Conservation (phyloP, 352 stramenopile genomes). For the Globisporangium okanoganense region DNA sequence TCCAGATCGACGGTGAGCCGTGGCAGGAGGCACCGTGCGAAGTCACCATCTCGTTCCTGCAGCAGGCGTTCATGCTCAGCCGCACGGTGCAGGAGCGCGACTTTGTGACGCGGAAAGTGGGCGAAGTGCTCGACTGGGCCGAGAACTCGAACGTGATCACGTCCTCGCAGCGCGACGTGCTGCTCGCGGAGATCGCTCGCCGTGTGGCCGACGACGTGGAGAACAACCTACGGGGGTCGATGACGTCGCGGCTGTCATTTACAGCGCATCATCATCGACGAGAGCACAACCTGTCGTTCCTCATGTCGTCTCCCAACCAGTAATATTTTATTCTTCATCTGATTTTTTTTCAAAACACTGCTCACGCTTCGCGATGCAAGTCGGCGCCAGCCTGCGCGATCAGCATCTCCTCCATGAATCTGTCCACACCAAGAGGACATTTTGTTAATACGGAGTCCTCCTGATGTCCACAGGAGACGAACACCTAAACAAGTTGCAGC, state of each 20-base stretch:
- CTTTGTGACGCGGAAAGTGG: constrained; percentile 74
- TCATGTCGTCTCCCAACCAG: constrained; percentile 4
- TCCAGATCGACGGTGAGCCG: constrained; percentile 95
- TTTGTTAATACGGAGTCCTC: background rate
- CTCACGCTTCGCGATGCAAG: constrained; percentile 2
- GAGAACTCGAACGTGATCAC: constrained; percentile 72
- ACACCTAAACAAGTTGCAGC: no score
- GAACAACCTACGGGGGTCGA: constrained; percentile 15
- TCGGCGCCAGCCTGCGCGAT: constrained; percentile 27
- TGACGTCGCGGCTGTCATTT: constrained; percentile 17
- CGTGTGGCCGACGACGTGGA: constrained; percentile 46
- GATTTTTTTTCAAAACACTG: background rate
- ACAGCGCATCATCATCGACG: constrained; percentile 1
- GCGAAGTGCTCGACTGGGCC: constrained; percentile 82
- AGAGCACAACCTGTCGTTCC: constrained; percentile 22
- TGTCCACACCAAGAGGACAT: constrained; percentile 1
- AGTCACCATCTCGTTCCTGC: constrained; percentile 78
- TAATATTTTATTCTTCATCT: background rate
- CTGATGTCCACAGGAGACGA: background rate
- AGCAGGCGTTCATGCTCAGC: constrained; percentile 85
- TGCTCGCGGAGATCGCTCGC: constrained; percentile 67
- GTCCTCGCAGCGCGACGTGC: constrained; percentile 61
- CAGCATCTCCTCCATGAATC: constrained; percentile 78
- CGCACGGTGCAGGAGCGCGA: constrained; percentile 72
- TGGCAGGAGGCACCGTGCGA: constrained; percentile 87